Evolutionary conservation across 768 basidiomycete species (phyloP).

Genomic region (Candolleomyces aberdarensis): DNA sequence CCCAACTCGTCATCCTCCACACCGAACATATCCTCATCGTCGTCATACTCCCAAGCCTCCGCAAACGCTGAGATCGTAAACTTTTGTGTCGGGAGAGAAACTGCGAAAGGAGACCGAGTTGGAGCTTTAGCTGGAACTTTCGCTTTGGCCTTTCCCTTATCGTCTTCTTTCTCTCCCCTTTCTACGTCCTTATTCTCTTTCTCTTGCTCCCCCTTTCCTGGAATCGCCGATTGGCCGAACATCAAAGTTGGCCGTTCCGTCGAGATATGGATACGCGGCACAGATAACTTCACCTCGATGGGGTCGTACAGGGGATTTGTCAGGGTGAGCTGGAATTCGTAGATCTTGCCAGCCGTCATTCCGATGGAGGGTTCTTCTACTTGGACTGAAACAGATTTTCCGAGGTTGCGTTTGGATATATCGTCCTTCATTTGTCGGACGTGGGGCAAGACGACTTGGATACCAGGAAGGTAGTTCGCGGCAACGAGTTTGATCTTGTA

Average conservation of each 20-base stretch:
- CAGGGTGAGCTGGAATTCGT: constrained; percentile 85
- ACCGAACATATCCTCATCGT: constrained; percentile 88
- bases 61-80: constrained; percentile 90
- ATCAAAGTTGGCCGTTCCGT: constrained; percentile 8
- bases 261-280: constrained; percentile 62
- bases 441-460: constrained; percentile 69
- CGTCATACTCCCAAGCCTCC: constrained; percentile 98
- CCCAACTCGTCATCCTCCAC: constrained; percentile 35
- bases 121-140: constrained; percentile 49
- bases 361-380: constrained; percentile 35
- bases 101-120: constrained; percentile 70
- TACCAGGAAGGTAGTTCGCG: constrained; percentile 88
- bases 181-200: too few relatives aligned
- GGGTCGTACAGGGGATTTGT: constrained; percentile 97
- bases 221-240: too few relatives aligned
- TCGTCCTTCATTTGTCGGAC: constrained; percentile 42
- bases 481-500: constrained; percentile 99
- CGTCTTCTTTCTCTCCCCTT: constrained; percentile 14
- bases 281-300: constrained; percentile 85
- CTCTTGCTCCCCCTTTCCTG: too few relatives aligned
- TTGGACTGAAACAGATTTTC: constrained; percentile 36
- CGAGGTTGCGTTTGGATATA: constrained; percentile 37
- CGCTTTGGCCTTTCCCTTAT: constrained; percentile 13
- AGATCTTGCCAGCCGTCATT: constrained; percentile 76
- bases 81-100: constrained; percentile 71